Evolutionary conservation across 1,139 yeast genomes (phyloP), one percentile per base, ranked within the genome.

Genomic region (Suhomyces chickasaworum): DNA sequence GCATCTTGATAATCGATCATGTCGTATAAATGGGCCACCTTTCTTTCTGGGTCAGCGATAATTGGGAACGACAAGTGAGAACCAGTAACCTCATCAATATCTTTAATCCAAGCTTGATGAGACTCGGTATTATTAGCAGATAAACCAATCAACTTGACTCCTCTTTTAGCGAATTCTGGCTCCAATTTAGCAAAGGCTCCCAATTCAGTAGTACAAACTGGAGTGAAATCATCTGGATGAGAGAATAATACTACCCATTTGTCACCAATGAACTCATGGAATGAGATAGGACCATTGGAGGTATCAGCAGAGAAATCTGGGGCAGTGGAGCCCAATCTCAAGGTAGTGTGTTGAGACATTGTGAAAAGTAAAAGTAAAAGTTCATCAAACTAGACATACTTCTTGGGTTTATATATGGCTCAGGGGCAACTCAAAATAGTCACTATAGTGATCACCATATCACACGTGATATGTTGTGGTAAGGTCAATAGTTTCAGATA

Each of bases 171-270:
- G 62, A 89, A 89, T 66, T 89, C 95, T 30, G 89, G 89, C 71
- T 86, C 84, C 66, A 89, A 78, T 62, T 81, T 78, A 53, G 97
- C 89, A 61, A 89, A 89, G 13, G 96, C 96, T 53, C 97, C 96
- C 60, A 89, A 78, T 74, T 89, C 97, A 45, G 97, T 89, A 57
- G 97, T 89, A 72, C 97, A 89, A 43, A 89, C 96, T 34, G 97
- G 97, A 15, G 97, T 89, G 76, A 87, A 89, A 68, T 89, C 97
- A 41, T 89, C 96, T 46, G 97, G 97, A 67, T 89, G 97, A 20
- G 95, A 87, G 70, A 89, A 89, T 61, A 89, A 75, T 37, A 89
- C 83, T 44, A 83, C 83, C 97, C 97, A 89, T 39, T 82, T 77
- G 68, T 85, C 77, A 45, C 95, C 95, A 59, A 88, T 72, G 73